Base-by-base conservation (phyloP, 2,329 filamentous ascomycete genomes). In the Alternaria arborescens region DNA sequence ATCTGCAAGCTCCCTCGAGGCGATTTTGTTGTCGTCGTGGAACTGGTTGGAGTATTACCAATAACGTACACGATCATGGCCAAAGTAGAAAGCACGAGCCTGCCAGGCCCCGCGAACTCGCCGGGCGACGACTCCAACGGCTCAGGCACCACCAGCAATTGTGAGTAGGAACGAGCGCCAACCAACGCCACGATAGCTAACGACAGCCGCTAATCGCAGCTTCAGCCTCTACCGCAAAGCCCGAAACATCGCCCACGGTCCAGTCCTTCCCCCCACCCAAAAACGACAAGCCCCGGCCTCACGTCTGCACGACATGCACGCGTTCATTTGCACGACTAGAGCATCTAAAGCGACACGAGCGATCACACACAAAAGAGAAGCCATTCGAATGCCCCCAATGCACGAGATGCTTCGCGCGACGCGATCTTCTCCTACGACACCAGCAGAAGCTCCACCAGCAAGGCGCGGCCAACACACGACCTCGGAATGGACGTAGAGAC, bases 371-470 rank as follows among this genome's bases (percentile, higher is more conserved):
- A 44, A 97, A 99, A 79, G 94, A 99, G 82, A 99, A 99, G 84
- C 95, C 95, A 1, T 99, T 99, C 72, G 93, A 97, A 80, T 99
- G 95, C 74, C 92, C 93, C 28, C 93, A 98, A 79, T 99, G 95
- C 80, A 87, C 92, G 38, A 85, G 95, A 81, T 98, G 95, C 82
- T 99, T 99, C 80, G 95, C 95, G 61, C 89, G 95, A 62, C 89
- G 95, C 68, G 95, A 99, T 79, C 82, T 99, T 69, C 86, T 99
- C 56, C 83, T 99, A 68, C 89, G 95, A 61, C 95, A 99, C 81
- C 95, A 99, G 85, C 95, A 99, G 84, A 99, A 99, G 84, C 87
- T 99, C 48, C 95, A 99, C 78, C 93, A 97, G 85, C 93, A 93
- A 26, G 92, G 92, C 12, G 93, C 93, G 0, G 91, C 95, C 6